These are phyloP conservation scores for Chaetomium sp. DNA, from an alignment of 2,329 filamentous ascomycete genomes.

Conservation along the genomic window DNA sequence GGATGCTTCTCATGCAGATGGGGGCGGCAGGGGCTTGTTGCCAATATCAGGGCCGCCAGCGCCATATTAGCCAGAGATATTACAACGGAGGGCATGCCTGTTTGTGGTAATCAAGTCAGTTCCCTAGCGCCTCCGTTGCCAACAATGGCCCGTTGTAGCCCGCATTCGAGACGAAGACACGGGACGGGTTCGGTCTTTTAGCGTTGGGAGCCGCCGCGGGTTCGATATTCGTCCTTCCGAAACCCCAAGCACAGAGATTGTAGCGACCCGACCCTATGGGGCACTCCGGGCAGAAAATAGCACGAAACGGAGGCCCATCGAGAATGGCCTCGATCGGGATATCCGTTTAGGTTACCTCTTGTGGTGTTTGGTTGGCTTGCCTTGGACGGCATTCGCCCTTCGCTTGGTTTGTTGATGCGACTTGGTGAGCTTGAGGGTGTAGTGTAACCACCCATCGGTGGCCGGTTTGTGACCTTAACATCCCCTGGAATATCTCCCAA, in stretches of 20 bases:
- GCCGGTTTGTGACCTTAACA: neutral
- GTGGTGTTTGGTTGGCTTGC: neutral
- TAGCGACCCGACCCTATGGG: constrained; percentile 14
- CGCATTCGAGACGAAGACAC: constrained; percentile 15
- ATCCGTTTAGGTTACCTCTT: neutral
- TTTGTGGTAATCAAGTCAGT: neutral
- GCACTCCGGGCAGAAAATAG: constrained; percentile 24
- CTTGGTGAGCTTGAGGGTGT: constrained; percentile 3
- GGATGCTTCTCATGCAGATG: constrained; percentile 17
- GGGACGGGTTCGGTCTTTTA: neutral
- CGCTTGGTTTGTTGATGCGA: neutral
- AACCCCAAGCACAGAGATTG: constrained; percentile 5
- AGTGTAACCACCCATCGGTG: neutral
- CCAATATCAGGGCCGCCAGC: constrained; percentile 29
- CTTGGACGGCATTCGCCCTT: neutral
- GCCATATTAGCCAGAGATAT: constrained; percentile 33
- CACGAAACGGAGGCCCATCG: constrained; percentile 24
- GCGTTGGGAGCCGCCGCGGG: neutral
- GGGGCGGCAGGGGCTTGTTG: constrained; percentile 18
- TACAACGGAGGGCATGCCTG: constrained; percentile 22
- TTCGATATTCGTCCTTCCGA: constrained; percentile 2
- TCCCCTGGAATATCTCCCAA: neutral
- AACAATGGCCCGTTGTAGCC: constrained; percentile 18
- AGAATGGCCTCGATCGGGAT: neutral
- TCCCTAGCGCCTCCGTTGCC: constrained; percentile 15